Conservation (phyloP, 192 early-diverging fungal species). For the Helicostylum pulchrum region DNA sequence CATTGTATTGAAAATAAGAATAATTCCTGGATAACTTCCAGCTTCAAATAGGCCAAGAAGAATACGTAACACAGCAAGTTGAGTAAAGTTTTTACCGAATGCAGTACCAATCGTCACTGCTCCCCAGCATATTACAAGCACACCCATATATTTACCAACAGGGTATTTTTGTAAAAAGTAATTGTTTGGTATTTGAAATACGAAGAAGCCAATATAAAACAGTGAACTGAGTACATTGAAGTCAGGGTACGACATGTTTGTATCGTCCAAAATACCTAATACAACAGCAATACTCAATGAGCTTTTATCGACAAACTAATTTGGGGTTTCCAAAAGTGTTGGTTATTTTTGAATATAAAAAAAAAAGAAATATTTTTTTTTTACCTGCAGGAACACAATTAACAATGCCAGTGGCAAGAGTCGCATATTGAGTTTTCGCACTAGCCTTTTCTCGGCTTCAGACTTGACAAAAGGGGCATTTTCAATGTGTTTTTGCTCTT, state of each 20-base stretch:
- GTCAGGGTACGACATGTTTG: neutral
- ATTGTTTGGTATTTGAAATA: constrained; percentile 15
- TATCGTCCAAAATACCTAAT: constrained; percentile 21
- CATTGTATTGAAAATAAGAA: constrained; percentile 18
- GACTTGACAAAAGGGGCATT: constrained; percentile 2
- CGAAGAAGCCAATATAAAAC: constrained; percentile 20
- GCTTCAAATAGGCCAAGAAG: constrained; percentile 23
- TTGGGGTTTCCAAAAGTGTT: too few relatives aligned
- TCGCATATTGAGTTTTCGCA: constrained; percentile 11
- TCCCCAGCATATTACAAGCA: constrained; percentile 15
- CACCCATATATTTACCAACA: constrained; percentile 7
- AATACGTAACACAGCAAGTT: constrained; percentile 12
- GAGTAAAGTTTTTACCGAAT: constrained; percentile 6
- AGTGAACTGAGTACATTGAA: constrained; percentile 14
- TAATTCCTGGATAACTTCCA: constrained; percentile 7
- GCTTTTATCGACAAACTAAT: constrained; percentile 19
- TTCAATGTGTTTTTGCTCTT: neutral
- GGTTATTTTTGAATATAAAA: neutral
- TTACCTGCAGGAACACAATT: constrained; percentile 22
- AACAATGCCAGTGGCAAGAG: constrained; percentile 18
- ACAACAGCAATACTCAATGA: constrained; percentile 9
- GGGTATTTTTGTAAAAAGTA: constrained; percentile 18
- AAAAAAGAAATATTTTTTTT: neutral
- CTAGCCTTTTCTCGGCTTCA: constrained; percentile 6
- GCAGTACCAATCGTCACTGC: neutral